phyloP scores from a whole-genome alignment of 768 basidiomycete genomes.

The Podaxis carcinomalis region DNA sequence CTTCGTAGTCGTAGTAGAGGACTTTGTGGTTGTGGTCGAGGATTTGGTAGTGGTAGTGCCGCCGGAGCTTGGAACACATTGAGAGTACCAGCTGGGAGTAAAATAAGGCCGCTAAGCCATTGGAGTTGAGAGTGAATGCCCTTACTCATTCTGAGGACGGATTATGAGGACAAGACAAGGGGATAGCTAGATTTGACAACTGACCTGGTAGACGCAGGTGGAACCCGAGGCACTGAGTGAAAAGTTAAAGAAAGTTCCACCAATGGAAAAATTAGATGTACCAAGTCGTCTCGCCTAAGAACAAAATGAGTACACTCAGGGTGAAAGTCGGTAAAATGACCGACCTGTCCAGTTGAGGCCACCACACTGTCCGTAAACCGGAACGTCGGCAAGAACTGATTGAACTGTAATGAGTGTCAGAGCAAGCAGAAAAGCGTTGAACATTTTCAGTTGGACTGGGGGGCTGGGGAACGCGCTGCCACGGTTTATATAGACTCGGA shows the following conservation, averaged over 20 bases:
- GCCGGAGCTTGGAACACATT: not conserved
- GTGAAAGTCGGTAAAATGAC: not conserved
- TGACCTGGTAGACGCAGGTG: not conserved
- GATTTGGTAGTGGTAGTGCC: not conserved
- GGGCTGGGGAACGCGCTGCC: not conserved
- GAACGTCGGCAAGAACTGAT: slow-evolving; percentile 16
- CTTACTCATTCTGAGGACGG: slow-evolving; percentile 1
- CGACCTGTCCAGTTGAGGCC: slow-evolving; percentile 19
- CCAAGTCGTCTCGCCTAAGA: slow-evolving; percentile 3
- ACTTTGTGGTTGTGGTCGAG: not conserved
- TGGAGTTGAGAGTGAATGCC: not conserved
- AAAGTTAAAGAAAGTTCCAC: not conserved
- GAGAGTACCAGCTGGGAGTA: not conserved
- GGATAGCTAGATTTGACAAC: not conserved
- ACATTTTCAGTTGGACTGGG: not conserved
- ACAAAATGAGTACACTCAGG: not conserved
- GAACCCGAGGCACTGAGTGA: not conserved
- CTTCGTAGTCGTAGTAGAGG: not conserved
- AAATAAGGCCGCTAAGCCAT: not conserved
- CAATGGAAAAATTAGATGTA: not conserved
- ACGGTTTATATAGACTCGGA: not conserved
- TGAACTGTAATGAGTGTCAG: slow-evolving; percentile 1
- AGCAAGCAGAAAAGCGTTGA: not conserved
- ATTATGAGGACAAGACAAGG: not conserved
- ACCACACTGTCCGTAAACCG: slow-evolving; percentile 22